Evolutionary conservation across 2,329 filamentous ascomycete genomes (phyloP), one percentile per base, ranked within the genome.

Genomic region (Pyrenophora graminea): DNA sequence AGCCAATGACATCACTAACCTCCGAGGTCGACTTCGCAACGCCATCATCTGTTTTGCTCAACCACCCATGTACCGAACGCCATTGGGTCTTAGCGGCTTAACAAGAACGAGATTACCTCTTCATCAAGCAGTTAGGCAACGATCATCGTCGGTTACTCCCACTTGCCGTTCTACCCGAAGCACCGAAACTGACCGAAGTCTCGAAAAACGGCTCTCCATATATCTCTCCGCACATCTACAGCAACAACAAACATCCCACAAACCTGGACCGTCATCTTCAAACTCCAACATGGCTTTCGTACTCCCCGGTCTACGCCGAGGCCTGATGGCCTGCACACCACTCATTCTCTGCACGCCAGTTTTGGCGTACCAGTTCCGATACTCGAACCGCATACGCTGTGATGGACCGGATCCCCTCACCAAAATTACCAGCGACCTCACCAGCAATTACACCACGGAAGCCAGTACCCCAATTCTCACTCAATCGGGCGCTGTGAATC

Each of bases 401-500:
- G 76, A 77, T 56, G 57, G 62, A 4, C 58, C 68, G 38, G 52
- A 70, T 23, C 64, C 65, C 1, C 54, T 70, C 10, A 63, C 72
- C 0, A 75, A 72, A 58, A 72, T 77, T 39, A 77, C 71, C 55
- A 70, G 70, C 0, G 67, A 67, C 36, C 48, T 71, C n/a, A 56
- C 53, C 3, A 57, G 45, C 41, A 61, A 70, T 25, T 77, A 77
- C 36, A 57, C 73, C 30, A 56, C 56, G 7, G 72, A 78, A 51
- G 74, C 76, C 1, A 64, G 64, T 48, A 71, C 68, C 12, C 76
- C 76, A 0, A 56, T 77, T 2, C 66, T 67, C 51, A 69, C 69
- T 36, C 61, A 70, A 21, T 70, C 68, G 10, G 76, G 76, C 2
- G 63, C 68, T 1, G 55, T 74, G 19, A 80, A 79, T 52, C 69